phyloP scores from a whole-genome alignment of 2,329 filamentous ascomycete species.

The Alternaria ethzedia region DNA sequence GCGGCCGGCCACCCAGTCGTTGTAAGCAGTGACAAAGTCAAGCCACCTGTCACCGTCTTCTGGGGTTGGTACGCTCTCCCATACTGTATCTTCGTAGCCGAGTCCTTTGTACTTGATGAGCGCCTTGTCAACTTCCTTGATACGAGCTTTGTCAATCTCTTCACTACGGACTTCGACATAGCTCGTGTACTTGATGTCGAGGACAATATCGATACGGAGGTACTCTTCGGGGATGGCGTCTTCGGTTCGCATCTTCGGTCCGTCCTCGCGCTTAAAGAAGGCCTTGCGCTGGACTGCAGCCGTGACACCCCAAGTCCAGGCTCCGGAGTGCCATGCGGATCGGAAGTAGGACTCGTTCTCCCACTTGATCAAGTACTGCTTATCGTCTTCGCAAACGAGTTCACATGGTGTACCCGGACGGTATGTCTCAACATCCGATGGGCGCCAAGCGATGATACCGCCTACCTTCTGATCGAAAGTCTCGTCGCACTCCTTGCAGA shows the following conservation, averaged over 20 bases:
- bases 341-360: conserved; percentile 79
- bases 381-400: conserved; percentile 73
- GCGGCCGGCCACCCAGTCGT: conserved; percentile 81
- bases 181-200: conserved; percentile 75
- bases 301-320: conserved; percentile 82
- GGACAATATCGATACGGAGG: conserved; percentile 85
- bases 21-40: conserved; percentile 82
- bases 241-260: conserved; percentile 72
- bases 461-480: conserved; percentile 69
- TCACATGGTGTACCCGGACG: conserved; percentile 59
- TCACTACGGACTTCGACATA: conserved; percentile 65
- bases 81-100: conserved; percentile 87
- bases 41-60: conserved; percentile 73
- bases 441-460: conserved; percentile 87
- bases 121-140: conserved; percentile 74
- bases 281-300: conserved; percentile 69
- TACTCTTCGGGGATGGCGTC: conserved; percentile 90
- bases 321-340: conserved; percentile 84
- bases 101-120: conserved; percentile 93
- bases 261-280: conserved; percentile 74
- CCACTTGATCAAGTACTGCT: conserved; percentile 94
- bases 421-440: conserved; percentile 65
- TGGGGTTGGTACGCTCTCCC: conserved; percentile 77
- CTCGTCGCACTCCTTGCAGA: conserved; percentile 77
- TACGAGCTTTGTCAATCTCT: conserved; percentile 72